phyloP scores from a whole-genome alignment of 2,329 filamentous ascomycete species.

The Phialocephala subalpina region DNA sequence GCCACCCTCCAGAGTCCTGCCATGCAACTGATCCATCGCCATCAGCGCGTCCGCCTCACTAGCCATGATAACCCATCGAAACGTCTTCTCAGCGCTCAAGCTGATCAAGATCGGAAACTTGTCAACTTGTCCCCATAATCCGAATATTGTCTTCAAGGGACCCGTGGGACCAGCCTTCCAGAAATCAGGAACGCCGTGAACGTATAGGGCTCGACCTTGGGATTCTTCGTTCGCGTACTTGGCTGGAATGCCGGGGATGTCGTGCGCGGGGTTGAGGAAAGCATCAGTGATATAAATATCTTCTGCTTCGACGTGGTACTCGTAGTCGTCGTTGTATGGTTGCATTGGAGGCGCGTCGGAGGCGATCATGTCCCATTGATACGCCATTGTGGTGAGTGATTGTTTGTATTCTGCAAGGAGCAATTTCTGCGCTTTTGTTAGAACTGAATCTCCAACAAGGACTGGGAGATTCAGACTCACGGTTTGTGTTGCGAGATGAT shows the following conservation, averaged over 20 bases:
- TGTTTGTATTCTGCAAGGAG: not conserved
- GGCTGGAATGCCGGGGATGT: constrained; percentile 34
- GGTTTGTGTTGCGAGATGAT: not conserved
- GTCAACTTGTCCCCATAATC: constrained; percentile 27
- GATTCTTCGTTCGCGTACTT: constrained; percentile 27
- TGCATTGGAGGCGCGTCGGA: constrained; percentile 10
- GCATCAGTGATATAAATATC: constrained; percentile 27
- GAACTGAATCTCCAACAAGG: not conserved
- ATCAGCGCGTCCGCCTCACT: constrained; percentile 29
- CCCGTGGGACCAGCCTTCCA: constrained; percentile 21
- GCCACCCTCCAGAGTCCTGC: not conserved
- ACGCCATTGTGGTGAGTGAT: constrained; percentile 9
- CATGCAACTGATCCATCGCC: constrained; percentile 26
- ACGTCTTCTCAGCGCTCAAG: constrained; percentile 27
- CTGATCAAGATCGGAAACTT: constrained; percentile 33
- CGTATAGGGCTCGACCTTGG: constrained; percentile 35
- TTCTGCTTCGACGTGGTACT: constrained; percentile 17
- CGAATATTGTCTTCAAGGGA: constrained; percentile 31
- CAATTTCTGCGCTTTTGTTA: not conserved
- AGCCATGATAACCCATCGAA: constrained; percentile 38
- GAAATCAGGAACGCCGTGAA: constrained; percentile 29
- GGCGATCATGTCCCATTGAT: constrained; percentile 2
- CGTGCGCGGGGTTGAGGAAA: constrained; percentile 6
- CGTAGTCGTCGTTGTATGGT: constrained; percentile 5
- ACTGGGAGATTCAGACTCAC: not conserved